These are phyloP conservation scores for Clavulina sp. DNA, from an alignment of 768 basidiomycete genomes.

Conservation along the genomic window DNA sequence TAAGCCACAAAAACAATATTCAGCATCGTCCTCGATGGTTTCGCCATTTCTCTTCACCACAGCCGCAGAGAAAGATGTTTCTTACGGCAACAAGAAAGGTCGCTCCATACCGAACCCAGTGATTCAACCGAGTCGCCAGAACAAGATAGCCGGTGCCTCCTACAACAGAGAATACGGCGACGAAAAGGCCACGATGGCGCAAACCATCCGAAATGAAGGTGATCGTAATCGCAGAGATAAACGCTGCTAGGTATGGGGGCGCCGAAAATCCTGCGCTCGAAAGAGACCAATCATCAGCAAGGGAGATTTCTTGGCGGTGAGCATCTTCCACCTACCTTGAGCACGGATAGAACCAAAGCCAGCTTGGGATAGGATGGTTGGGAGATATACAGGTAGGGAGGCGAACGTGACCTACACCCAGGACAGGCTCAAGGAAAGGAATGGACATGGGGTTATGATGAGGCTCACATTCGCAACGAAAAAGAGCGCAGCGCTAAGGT, in stretches of 20 bases:
- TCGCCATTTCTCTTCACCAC: too few relatives aligned
- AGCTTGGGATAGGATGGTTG: background rate
- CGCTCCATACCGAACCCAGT: background rate
- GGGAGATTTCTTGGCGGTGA: background rate
- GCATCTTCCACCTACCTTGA: too few relatives aligned
- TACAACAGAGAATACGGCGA: background rate
- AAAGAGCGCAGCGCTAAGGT: background rate
- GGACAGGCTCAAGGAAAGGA: too few relatives aligned
- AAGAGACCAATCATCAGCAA: background rate
- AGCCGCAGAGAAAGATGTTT: background rate
- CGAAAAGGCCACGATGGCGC: background rate
- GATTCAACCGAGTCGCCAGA: background rate
- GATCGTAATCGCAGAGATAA: background rate
- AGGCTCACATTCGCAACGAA: background rate
- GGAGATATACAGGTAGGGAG: background rate
- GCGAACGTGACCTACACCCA: background rate
- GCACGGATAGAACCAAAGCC: background rate
- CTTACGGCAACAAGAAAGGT: conserved; percentile 1
- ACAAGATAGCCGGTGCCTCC: background rate
- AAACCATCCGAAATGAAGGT: background rate
- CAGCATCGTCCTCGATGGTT: background rate
- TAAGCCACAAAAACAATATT: background rate
- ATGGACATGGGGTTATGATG: too few relatives aligned
- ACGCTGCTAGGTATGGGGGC: background rate
- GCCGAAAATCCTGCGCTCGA: background rate